Evolutionary conservation across 352 stramenopile genomes (phyloP).

Genomic region (Phytophthora capsici): DNA sequence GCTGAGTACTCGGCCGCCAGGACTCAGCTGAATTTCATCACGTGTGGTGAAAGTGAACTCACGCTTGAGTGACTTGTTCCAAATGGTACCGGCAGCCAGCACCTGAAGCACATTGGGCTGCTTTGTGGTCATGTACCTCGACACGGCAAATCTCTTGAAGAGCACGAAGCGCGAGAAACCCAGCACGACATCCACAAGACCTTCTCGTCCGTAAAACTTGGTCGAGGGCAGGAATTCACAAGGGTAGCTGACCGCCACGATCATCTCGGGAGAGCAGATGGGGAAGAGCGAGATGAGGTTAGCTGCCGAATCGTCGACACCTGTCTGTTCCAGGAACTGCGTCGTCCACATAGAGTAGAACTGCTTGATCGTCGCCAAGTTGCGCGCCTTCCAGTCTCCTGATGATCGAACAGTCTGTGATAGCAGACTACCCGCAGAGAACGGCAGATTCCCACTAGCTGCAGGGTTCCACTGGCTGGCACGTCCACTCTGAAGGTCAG

Average conservation of each 20-base stretch:
- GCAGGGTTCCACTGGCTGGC: slow-evolving; percentile 41
- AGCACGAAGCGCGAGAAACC: slow-evolving; percentile 76
- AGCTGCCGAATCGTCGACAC: slow-evolving; percentile 56
- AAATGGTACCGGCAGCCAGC: slow-evolving; percentile 75
- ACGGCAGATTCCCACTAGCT: slow-evolving; percentile 23
- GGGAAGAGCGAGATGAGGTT: slow-evolving; percentile 82
- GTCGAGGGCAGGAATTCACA: slow-evolving; percentile 81
- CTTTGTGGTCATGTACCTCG: slow-evolving; percentile 80
- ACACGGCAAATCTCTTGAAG: slow-evolving; percentile 76
- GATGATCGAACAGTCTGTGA: slow-evolving; percentile 80
- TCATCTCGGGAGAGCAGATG: slow-evolving; percentile 84
- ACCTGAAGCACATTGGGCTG: slow-evolving; percentile 84
- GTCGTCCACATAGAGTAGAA: slow-evolving; percentile 86
- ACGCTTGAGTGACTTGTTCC: slow-evolving; percentile 79
- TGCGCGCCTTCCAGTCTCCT: slow-evolving; percentile 84
- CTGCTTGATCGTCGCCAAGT: slow-evolving; percentile 82
- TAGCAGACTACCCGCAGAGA: slow-evolving; percentile 47
- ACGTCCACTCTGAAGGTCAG: slow-evolving; percentile 49
- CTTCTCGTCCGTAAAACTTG: slow-evolving; percentile 82
- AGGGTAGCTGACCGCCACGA: slow-evolving; percentile 76
- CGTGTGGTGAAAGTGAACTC: slow-evolving; percentile 86
- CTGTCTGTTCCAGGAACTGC: slow-evolving; percentile 70
- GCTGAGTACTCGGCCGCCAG: slow-evolving; percentile 75
- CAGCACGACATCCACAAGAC: slow-evolving; percentile 80
- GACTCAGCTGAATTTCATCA: slow-evolving; percentile 80